A percentile compares a stretch with the other conserved stretches of the same genome.
phyloP scores from a whole-genome alignment of 257 asterid genomes.

The Solanum corneliomulleri region DNA sequence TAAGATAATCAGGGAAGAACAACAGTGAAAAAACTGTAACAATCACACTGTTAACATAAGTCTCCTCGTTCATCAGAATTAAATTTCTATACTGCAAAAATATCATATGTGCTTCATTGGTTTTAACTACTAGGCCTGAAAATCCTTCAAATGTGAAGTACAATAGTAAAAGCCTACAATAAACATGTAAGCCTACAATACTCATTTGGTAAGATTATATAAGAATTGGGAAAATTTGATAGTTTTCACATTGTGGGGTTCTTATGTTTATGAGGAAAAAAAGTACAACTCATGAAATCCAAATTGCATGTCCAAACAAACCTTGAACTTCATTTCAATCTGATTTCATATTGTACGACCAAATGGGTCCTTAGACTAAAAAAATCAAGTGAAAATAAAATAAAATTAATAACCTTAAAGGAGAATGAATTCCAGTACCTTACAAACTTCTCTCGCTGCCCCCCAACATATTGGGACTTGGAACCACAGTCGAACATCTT shows the following conservation, averaged over 20 bases:
- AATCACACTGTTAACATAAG: neutral
- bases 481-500: constrained; percentile 76
- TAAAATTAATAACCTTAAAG: neutral
- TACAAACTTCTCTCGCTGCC: constrained; percentile 79
- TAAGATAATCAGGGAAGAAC: neutral
- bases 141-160: neutral
- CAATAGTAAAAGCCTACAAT: neutral
- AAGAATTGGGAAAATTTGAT: neutral
- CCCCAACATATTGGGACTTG: constrained; percentile 54
- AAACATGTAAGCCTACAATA: neutral
- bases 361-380: neutral
- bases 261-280: neutral
- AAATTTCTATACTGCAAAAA: neutral
- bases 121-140: neutral
- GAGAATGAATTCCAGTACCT: constrained; percentile 37
- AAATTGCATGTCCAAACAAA: neutral
- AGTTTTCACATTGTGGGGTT: neutral
- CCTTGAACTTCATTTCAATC: neutral
- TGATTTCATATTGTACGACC: neutral
- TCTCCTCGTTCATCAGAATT: neutral
- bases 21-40: neutral
- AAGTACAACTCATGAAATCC: neutral
- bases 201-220: neutral
- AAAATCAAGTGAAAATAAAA: neutral
- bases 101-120: neutral